phyloP scores from a whole-genome alignment of 2,329 filamentous ascomycete species.

The Acrodontium crateriforme region DNA sequence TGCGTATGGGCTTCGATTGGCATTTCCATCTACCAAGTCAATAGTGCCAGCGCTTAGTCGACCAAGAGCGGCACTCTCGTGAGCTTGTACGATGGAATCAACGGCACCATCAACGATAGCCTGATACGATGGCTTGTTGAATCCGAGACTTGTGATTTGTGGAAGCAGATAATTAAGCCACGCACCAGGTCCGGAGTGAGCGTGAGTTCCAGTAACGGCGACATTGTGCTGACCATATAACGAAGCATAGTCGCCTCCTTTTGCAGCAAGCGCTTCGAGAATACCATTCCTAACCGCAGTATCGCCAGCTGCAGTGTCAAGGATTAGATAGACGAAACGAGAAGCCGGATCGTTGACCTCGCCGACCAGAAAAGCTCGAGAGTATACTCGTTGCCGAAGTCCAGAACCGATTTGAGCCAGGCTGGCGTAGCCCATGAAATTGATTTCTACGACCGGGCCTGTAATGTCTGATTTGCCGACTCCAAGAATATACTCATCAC shows the following conservation, averaged over 20 bases:
- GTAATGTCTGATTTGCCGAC: conserved; percentile 62
- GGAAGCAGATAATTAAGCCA: conserved; percentile 93
- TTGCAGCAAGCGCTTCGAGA: conserved; percentile 52
- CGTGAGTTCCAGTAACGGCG: conserved; percentile 84
- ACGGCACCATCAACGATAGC: conserved; percentile 80
- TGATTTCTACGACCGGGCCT: conserved; percentile 76
- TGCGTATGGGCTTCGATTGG: conserved; percentile 77
- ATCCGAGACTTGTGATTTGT: conserved; percentile 78
- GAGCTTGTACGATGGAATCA: conserved; percentile 67
- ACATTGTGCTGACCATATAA: conserved; percentile 69
- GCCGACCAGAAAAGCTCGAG: conserved; percentile 77
- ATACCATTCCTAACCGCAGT: conserved; percentile 83
- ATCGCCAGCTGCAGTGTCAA: conserved; percentile 79
- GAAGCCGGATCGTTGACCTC: conserved; percentile 51
- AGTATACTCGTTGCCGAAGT: conserved; percentile 75
- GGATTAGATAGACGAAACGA: conserved; percentile 72
- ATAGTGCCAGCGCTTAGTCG: conserved; percentile 56
- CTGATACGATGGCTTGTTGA: conserved; percentile 72
- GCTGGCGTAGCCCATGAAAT: conserved; percentile 85
- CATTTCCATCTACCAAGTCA: conserved; percentile 61
- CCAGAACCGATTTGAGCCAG: conserved; percentile 70
- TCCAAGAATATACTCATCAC: conserved; percentile 44
- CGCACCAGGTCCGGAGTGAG: conserved; percentile 77
- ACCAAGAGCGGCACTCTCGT: conserved; percentile 56
- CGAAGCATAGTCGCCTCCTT: conserved; percentile 61